These are phyloP conservation scores for Jatropha multifida DNA, from an alignment of 441 rosid species.

Conservation along the genomic window DNA sequence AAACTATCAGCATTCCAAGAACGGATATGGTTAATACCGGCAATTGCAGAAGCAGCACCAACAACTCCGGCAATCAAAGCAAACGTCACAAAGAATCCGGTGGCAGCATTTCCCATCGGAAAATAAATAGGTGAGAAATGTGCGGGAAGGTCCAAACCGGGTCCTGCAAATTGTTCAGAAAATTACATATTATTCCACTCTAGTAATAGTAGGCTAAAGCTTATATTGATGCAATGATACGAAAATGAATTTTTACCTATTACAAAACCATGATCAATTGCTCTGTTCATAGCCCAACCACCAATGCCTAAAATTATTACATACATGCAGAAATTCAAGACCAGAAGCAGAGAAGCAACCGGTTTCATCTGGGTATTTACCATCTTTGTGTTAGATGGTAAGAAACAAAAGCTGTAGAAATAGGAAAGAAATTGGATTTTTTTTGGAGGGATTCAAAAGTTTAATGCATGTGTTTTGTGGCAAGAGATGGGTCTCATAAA, in stretches of 20 bases:
- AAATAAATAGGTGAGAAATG: constrained; percentile 91
- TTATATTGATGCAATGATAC: neutral
- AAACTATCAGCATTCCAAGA: constrained; percentile 54
- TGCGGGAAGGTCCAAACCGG: constrained; percentile 65
- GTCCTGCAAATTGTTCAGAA: constrained; percentile 45
- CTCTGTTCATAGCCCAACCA: constrained; percentile 85
- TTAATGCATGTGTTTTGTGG: constrained; percentile 30
- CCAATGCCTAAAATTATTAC: constrained; percentile 72
- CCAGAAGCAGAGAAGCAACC: constrained; percentile 62
- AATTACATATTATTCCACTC: neutral
- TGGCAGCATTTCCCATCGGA: constrained; percentile 96
- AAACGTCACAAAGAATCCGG: constrained; percentile 84
- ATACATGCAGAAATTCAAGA: constrained; percentile 80
- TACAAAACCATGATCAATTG: constrained; percentile 74
- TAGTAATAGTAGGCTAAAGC: too few relatives aligned
- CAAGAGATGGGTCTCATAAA: constrained; percentile 22
- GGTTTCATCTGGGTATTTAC: constrained; percentile 51
- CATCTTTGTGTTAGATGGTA: constrained; percentile 30
- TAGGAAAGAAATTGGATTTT: neutral
- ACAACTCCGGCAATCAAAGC: constrained; percentile 88
- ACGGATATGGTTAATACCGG: constrained; percentile 65
- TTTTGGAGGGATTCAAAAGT: constrained; percentile 9
- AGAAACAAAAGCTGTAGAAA: constrained; percentile 21
- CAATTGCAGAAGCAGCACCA: constrained; percentile 70
- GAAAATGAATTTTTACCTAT: constrained; percentile 47